Evolutionary conservation across 179 eudicot species (phyloP).

Genomic region (Sideroxylon spinosum): DNA sequence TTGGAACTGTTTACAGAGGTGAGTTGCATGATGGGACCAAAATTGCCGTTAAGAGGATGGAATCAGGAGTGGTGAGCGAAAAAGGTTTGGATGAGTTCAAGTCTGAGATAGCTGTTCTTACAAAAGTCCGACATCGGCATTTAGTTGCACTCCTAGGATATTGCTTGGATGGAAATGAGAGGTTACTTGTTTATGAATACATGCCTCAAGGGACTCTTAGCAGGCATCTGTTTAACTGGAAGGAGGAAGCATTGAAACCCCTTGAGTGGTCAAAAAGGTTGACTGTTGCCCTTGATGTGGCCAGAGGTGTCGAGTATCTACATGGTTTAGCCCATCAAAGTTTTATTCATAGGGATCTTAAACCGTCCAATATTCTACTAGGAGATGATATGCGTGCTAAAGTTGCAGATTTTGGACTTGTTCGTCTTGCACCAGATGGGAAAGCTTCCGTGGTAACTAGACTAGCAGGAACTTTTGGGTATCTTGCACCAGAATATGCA

Average conservation of each 20-base stretch:
- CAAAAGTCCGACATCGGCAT: slow-evolving; percentile 80
- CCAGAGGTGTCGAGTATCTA: slow-evolving; percentile 80
- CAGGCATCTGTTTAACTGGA: slow-evolving; percentile 59
- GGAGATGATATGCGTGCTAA: slow-evolving; percentile 88
- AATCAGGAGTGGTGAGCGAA: slow-evolving; percentile 54
- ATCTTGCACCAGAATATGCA: slow-evolving; percentile 91
- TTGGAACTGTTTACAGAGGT: slow-evolving; percentile 82
- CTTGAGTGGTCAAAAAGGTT: slow-evolving; percentile 73
- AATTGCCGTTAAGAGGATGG: slow-evolving; percentile 86
- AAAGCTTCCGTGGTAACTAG: slow-evolving; percentile 62
- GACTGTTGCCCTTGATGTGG: slow-evolving; percentile 74
- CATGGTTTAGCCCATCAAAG: slow-evolving; percentile 81
- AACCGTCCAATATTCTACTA: slow-evolving; percentile 75
- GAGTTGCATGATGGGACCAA: slow-evolving; percentile 74
- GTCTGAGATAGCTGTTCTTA: slow-evolving; percentile 74
- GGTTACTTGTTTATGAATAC: slow-evolving; percentile 70
- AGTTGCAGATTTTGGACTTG: slow-evolving; percentile 86
- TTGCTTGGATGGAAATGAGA: slow-evolving; percentile 79
- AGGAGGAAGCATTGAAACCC: slow-evolving; percentile 58
- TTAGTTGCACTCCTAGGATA: slow-evolving; percentile 76
- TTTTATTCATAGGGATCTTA: slow-evolving; percentile 78
- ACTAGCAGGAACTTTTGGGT: slow-evolving; percentile 84
- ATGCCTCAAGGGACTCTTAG: slow-evolving; percentile 88
- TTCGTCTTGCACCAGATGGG: slow-evolving; percentile 83
- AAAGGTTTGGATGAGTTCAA: slow-evolving; percentile 74